Conservation (phyloP, 495 filamentous ascomycete species). For the Xylaria palmicola region DNA sequence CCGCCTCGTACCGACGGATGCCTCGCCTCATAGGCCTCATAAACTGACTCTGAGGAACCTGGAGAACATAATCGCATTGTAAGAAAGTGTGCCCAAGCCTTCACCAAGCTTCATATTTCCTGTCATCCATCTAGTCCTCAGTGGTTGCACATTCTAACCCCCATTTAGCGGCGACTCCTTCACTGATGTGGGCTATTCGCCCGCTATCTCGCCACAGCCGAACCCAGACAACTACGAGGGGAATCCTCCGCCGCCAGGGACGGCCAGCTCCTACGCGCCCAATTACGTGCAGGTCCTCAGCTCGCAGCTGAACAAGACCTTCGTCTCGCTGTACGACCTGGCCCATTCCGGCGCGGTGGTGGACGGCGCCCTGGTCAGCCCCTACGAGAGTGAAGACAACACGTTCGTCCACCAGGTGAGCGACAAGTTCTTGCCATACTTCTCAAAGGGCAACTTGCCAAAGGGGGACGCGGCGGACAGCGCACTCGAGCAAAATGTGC, state of each 20-base stretch:
- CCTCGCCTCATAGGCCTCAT: neutral
- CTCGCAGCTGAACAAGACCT: neutral
- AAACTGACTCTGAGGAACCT: neutral
- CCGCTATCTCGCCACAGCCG: neutral
- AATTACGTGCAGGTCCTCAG: conserved; percentile 10
- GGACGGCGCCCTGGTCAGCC: conserved; percentile 2
- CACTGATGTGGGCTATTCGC: conserved; percentile 1
- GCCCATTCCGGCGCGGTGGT: conserved; percentile 10
- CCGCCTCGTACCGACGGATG: neutral
- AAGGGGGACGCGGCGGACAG: neutral
- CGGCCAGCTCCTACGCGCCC: neutral
- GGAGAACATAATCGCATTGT: conserved; percentile 11
- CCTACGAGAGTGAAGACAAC: conserved; percentile 6
- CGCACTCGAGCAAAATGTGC: neutral
- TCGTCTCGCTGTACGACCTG: conserved; percentile 4
- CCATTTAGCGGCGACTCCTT: conserved; percentile 1
- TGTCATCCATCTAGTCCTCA: neutral
- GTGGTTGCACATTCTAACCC: neutral
- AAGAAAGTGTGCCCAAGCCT: neutral
- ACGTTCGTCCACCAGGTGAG: conserved; percentile 11
- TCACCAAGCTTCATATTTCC: neutral
- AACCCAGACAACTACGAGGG: conserved; percentile 4
- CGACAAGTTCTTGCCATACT: conserved; percentile 12
- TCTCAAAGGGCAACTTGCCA: neutral
- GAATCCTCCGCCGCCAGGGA: conserved; percentile 4